Evolutionary conservation across 139 green algal genomes (phyloP), one percentile per base, ranked within the genome.

Genomic region (Closterium sp.): DNA sequence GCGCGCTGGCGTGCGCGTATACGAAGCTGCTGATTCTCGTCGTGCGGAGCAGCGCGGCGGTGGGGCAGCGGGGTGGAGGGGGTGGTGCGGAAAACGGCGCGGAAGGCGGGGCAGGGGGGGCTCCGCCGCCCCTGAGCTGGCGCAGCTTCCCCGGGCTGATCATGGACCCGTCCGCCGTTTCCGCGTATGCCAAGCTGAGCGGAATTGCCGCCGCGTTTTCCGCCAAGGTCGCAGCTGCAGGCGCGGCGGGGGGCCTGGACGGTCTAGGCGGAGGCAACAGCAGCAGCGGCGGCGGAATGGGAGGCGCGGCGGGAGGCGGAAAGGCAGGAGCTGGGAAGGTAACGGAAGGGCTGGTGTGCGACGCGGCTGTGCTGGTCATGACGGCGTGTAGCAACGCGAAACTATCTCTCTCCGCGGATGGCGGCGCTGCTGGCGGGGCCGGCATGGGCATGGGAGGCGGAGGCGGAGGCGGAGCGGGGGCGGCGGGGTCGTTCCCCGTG

Each of bases 361-460:
- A 87, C 9, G 85, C 85, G 10, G 85, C 85, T 21, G 85, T 21
- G 28, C 85, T 87, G 85, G 85, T 87, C 21, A 87, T 87, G 85
- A 87, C 28, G 85, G 85, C 85, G 85, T 87, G 85, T 7, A 87
- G 28, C 85, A 87, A 87, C 85, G 28, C 85, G 27, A 87, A 87
- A 10, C 85, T 87, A 27, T 87, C 85, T 24, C 85, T 87, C 21
- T 87, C 85, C 85, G 28, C 85, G n/a, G 28, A 31, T 24, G 28
- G 85, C 22, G 85, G 85, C 27, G 85, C 28, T 22, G 85, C 28
- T 32, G 85, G 85, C 28, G 85, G 85, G 9, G 85, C 13, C 17
- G 85, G 85, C 1, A 22, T 31, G n/a, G 85, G 85, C 85, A 31
- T 30, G 85, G 85, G n/a, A 21, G 84, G 84, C 31, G 27, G 85